Conservation (phyloP, 306 rosid species). For the Cucurbita ficifolia region DNA sequence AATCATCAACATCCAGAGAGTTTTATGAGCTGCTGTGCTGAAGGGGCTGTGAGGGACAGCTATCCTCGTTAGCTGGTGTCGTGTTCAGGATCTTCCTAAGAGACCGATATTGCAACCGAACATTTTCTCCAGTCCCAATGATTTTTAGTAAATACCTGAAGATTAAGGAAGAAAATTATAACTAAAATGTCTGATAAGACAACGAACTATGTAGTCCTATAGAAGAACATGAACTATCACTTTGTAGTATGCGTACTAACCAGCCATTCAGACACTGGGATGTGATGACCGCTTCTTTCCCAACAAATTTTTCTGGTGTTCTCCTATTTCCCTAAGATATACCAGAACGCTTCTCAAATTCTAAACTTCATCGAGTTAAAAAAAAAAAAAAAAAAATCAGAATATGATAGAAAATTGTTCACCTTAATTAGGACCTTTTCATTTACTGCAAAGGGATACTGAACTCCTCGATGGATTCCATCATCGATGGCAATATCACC, state of each 20-base stretch:
- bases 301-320: slow-evolving; percentile 96
- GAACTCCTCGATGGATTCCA: slow-evolving; percentile 58
- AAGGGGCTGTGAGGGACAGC: slow-evolving; percentile 33
- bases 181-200: not conserved
- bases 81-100: slow-evolving; percentile 59
- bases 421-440: slow-evolving; percentile 95
- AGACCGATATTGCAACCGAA: slow-evolving; percentile 89
- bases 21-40: slow-evolving; percentile 43
- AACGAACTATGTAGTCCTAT: not conserved
- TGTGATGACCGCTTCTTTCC: slow-evolving; percentile 95
- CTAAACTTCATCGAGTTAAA: not conserved
- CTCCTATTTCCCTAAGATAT: slow-evolving; percentile 75
- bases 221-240: not conserved
- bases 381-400: not conserved
- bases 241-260: slow-evolving; percentile 32
- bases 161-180: not conserved
- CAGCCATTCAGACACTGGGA: slow-evolving; percentile 99
- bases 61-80: slow-evolving; percentile 20
- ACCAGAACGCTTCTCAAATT: slow-evolving; percentile 11
- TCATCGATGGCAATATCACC: slow-evolving; percentile 51
- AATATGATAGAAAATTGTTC: slow-evolving; percentile 8
- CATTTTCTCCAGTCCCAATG: slow-evolving; percentile 73
- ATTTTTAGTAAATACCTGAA: slow-evolving; percentile 88
- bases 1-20: not conserved
- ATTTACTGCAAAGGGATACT: slow-evolving; percentile 85